Base-by-base conservation (phyloP, 768 basidiomycete species). In the Calocera cornea region DNA sequence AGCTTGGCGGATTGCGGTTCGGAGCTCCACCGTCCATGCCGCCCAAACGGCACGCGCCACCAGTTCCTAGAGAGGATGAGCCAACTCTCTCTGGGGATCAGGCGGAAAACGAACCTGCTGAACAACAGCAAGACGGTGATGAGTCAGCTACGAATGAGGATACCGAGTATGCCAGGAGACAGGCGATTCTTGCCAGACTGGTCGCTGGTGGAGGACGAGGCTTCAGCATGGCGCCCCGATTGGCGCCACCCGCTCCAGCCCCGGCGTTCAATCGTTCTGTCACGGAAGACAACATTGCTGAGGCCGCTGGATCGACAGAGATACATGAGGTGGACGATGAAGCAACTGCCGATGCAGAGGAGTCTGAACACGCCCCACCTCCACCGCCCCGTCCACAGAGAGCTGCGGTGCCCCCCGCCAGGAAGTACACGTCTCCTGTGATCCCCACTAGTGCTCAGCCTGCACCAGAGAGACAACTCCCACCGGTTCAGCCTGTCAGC, bases 131-230 rank as follows among this genome's bases (percentile, higher is more conserved):
- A 19, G 84, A 85, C 50, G 86, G 86, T 64, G 86, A 87, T 29
- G 71, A 68, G 41, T 66, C 71, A 29, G 65, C 60, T 19, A 7
- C 44, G 16, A 24, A 72, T n/a, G 74, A 78, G 19, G 76, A 77
- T 34, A 70, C 73, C 19, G 73, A 87, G 85, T 67, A 89, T 86
- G 74, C 78, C 76, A 38, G 87, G 82, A 78, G 81, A 69, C 77
- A 78, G 63, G 79, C 83, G n/a, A 85, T 86, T 41, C 75, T 84
- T 14, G 81, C 84, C 38, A 77, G 82, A 69, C 71, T 87, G 40
- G 81, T 81, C 7, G 82, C 80, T 7, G 81, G 83, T 76, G 86
- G 86, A 7, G 83, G 83, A 0, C 79, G 85, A 75, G 80, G 83
- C 1, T 76, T 86, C 41, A 85, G 84, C 1, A 84, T 86, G 81